Conservation (phyloP, 2,329 filamentous ascomycete species). For the Aspergillus fumigatiaffinis region DNA sequence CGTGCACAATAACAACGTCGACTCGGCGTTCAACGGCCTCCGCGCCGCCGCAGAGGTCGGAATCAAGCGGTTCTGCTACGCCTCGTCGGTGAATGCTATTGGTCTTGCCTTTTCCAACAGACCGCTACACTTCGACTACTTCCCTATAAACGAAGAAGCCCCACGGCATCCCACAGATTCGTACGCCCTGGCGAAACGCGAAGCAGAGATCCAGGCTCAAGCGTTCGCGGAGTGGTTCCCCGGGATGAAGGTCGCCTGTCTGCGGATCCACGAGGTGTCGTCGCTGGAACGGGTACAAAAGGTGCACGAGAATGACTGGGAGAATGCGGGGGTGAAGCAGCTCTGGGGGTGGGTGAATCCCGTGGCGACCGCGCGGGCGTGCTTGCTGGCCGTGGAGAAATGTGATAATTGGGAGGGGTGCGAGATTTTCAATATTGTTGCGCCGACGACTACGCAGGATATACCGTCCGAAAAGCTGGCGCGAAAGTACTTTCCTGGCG, state of each 20-base stretch:
- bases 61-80: constrained; percentile 35
- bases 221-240: constrained; percentile 36
- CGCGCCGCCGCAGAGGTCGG: constrained; percentile 33
- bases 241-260: constrained; percentile 35
- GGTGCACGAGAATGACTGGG: constrained; percentile 33
- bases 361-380: constrained; percentile 33
- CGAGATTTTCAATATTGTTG: constrained; percentile 35
- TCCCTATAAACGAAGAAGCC: constrained; percentile 37
- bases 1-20: constrained; percentile 38
- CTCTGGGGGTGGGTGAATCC: constrained; percentile 38
- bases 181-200: constrained; percentile 36
- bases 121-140: constrained; percentile 34
- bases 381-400: constrained; percentile 31
- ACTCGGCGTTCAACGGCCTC: constrained; percentile 38
- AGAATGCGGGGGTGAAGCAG: constrained; percentile 31
- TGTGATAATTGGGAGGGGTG: constrained; percentile 29
- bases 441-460: constrained; percentile 27
- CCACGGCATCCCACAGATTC: constrained; percentile 31
- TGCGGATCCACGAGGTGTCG: constrained; percentile 38
- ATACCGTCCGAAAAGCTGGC: constrained; percentile 20
- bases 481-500: constrained; percentile 22
- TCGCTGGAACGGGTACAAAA: constrained; percentile 25
- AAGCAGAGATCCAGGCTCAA: constrained; percentile 33
- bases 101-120: constrained; percentile 36
- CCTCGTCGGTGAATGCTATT: constrained; percentile 37